Percentiles rank a stretch among this genome's conserved stretches.
These are phyloP conservation scores for Allomyces macrogynus DNA, from an alignment of 192 early-diverging fungal genomes.

Conservation along the genomic window DNA sequence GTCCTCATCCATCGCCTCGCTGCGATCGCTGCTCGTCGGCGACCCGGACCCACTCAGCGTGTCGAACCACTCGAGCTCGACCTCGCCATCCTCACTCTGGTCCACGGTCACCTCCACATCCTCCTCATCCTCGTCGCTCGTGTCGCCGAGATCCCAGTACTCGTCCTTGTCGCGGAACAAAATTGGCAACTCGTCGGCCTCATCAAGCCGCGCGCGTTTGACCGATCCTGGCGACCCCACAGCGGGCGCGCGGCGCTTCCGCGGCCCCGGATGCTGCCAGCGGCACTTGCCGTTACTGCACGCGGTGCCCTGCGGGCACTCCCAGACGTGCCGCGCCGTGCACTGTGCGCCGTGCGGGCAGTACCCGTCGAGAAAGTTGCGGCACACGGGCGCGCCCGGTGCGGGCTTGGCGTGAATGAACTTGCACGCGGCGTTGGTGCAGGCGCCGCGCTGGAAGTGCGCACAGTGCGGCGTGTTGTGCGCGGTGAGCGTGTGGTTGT, in stretches of 20 bases:
- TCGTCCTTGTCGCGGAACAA: conserved; percentile 3
- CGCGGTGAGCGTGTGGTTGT: conserved; percentile 33
- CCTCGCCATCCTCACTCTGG: conserved; percentile 6
- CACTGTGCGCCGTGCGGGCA: conserved; percentile 35
- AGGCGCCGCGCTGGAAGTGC: conserved; percentile 43
- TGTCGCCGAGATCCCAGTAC: background rate
- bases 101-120: background rate
- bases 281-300: conserved; percentile 33
- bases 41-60: background rate
- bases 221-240: too few relatives aligned
- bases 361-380: conserved; percentile 39
- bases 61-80: background rate
- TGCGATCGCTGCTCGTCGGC: conserved; percentile 6
- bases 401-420: conserved; percentile 36
- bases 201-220: background rate
- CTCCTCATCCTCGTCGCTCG: conserved; percentile 2
- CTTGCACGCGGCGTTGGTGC: conserved; percentile 26
- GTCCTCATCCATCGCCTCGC: conserved; percentile 11
- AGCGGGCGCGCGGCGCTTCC: background rate
- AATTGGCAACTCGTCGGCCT: conserved; percentile 4
- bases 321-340: conserved; percentile 37
- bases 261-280: conserved; percentile 29
- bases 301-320: conserved; percentile 48
- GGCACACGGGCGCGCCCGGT: conserved; percentile 37
- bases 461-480: conserved; percentile 35